These are phyloP conservation scores for Physaria fendleri DNA, from an alignment of 345 rosid genomes.

Conservation along the genomic window DNA sequence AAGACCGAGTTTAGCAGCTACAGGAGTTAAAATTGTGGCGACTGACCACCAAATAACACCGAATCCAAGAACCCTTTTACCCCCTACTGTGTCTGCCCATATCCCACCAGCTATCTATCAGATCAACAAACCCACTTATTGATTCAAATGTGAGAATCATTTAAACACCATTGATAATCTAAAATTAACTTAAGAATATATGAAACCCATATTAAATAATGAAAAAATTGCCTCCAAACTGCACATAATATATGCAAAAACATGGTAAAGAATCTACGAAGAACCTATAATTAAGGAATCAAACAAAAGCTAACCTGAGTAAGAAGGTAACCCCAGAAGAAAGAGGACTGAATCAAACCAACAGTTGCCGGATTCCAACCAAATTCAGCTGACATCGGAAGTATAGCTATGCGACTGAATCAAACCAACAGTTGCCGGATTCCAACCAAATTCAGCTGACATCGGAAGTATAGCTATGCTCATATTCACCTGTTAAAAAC, in stretches of 20 bases:
- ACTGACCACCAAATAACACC: constrained; percentile 95
- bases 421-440: constrained; percentile 76
- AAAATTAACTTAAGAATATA: no score
- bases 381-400: constrained; percentile 95
- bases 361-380: constrained; percentile 85
- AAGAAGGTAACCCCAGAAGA: constrained; percentile 96
- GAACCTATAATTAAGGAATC: not conserved
- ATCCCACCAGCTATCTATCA: constrained; percentile 90
- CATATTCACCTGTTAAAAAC: constrained; percentile 80
- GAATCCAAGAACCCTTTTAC: constrained; percentile 76
- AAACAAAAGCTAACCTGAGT: constrained; percentile 50
- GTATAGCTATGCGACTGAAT: constrained; percentile 95
- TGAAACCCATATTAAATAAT: no score
- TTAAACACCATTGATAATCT: not conserved
- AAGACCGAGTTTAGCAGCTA: constrained; percentile 84
- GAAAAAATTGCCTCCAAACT: no score
- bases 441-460: constrained; percentile 92
- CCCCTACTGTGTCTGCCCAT: constrained; percentile 94
- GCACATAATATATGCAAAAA: no score
- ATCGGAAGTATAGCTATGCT: constrained; percentile 98
- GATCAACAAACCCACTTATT: not conserved
- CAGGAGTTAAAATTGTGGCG: constrained; percentile 77
- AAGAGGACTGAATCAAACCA: constrained; percentile 90
- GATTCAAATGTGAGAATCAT: not conserved
- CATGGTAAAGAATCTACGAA: not conserved